These are phyloP conservation scores for Verticillium albo-atrum DNA, from an alignment of 2,329 filamentous ascomycete species.

Conservation along the genomic window DNA sequence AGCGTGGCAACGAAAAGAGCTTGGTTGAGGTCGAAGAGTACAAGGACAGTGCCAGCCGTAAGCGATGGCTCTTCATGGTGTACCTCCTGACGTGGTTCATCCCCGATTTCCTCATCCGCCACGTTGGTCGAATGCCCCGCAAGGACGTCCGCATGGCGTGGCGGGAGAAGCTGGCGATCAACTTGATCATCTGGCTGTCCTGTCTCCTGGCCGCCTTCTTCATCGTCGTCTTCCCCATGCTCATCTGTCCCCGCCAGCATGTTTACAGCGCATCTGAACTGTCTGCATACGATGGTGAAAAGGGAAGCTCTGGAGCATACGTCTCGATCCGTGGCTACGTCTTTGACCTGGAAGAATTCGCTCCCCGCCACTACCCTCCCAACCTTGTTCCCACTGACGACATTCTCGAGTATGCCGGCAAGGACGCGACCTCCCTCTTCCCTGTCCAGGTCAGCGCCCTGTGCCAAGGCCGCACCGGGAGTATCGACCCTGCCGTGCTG, in stretches of 20 bases:
- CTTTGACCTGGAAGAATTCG: slow-evolving; percentile 73
- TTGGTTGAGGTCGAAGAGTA: slow-evolving; percentile 88
- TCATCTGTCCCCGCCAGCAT: slow-evolving; percentile 89
- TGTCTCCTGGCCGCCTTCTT: slow-evolving; percentile 80
- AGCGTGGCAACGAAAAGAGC: slow-evolving; percentile 87
- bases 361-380: slow-evolving; percentile 72
- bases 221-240: slow-evolving; percentile 77
- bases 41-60: slow-evolving; percentile 71
- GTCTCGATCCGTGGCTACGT: slow-evolving; percentile 85
- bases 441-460: slow-evolving; percentile 91
- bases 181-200: slow-evolving; percentile 90
- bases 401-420: slow-evolving; percentile 77
- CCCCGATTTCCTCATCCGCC: slow-evolving; percentile 76
- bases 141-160: slow-evolving; percentile 91
- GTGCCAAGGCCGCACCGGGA: slow-evolving; percentile 71
- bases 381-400: slow-evolving; percentile 51
- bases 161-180: slow-evolving; percentile 97
- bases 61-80: slow-evolving; percentile 84
- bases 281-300: slow-evolving; percentile 67
- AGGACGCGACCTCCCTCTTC: slow-evolving; percentile 84
- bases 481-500: slow-evolving; percentile 65
- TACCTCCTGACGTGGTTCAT: slow-evolving; percentile 82
- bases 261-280: slow-evolving; percentile 81
- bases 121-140: slow-evolving; percentile 78
- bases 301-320: slow-evolving; percentile 56